Base-by-base conservation (phyloP, 2,329 filamentous ascomycete genomes). In the Tolypocladium tundrense region DNA sequence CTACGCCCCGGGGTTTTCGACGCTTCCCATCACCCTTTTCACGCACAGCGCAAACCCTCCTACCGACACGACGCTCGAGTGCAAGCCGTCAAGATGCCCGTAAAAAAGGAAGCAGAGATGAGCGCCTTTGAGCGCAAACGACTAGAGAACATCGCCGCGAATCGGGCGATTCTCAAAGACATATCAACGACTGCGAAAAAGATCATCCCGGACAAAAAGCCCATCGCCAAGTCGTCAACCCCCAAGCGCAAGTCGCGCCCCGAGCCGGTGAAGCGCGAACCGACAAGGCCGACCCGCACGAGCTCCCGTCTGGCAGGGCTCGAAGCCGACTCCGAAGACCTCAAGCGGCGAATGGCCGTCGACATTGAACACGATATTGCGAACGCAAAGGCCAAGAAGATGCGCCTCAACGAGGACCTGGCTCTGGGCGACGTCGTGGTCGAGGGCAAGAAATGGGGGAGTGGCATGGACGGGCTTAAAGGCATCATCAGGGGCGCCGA, bases 41-140 rank as follows among this genome's bases (percentile, higher is more conserved):
- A 33, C 31, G 31, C 31, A 33, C 31, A 33, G 7, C 31, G 31
- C 31, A 33, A 1, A 9, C 1, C 9, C 31, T 33, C 31, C 31
- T 7, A 33, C 31, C 31, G 31, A 9, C 31, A 31, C 27, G 27
- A 31, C 4, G 4, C 4, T 31, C 27, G 27, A 31, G 27, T 33
- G 7, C 13, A 31, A 10, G 27, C 8, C 45, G 24, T 3, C 45
- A 48, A 10, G 24, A 83, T 85, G 80, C 71, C 79, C 1, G 69
- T 75, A 1, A 72, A 73, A 19, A 75, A 71, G 27, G 73, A 77
- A 45, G 71, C 72, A 16, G 80, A 66, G 41, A 76, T 95, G 65
- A 95, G 89, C 72, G 90, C 91, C 43, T 97, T 96, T 72, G 92
- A 96, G 77, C 86, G 87, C 66, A 86, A 90, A 64, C 82, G 92